A percentile compares a stretch with the other conserved stretches of the same genome.
These are phyloP conservation scores for Sporothrix protearum DNA, from an alignment of 2,329 filamentous ascomycete genomes.

Conservation along the genomic window DNA sequence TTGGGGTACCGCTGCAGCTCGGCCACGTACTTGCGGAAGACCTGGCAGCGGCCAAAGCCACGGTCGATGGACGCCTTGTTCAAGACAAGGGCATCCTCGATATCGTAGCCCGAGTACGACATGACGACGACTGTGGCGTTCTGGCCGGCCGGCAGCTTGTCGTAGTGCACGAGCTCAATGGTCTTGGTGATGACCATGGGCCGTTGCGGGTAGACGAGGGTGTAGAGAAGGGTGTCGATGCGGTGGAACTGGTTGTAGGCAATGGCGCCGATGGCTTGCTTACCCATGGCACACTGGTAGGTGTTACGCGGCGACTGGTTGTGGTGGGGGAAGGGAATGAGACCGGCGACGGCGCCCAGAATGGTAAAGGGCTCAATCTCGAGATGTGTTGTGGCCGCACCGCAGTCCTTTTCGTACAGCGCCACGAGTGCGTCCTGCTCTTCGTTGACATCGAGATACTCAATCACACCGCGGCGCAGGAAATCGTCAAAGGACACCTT, in stretches of 20 bases:
- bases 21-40: conserved; percentile 91
- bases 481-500: conserved; percentile 93
- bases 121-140: conserved; percentile 98
- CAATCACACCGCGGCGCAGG: conserved; percentile 80
- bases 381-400: conserved; percentile 80
- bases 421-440: conserved; percentile 95
- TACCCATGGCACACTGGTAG: conserved; percentile 99
- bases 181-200: conserved; percentile 97
- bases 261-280: conserved; percentile 98
- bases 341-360: conserved; percentile 86
- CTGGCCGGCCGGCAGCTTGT: conserved; percentile 93
- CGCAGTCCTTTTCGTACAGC: conserved; percentile 81
- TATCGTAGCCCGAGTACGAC: conserved; percentile 99
- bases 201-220: conserved; percentile 95
- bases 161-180: conserved; percentile 94
- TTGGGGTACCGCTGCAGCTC: conserved; percentile 88
- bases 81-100: conserved; percentile 92
- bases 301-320: conserved; percentile 98
- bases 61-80: conserved; percentile 96
- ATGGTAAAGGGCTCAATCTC: conserved; percentile 99
- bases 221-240: conserved; percentile 92
- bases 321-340: conserved; percentile 97
- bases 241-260: conserved; percentile 97
- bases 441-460: conserved; percentile 97
- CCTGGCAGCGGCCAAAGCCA: conserved; percentile 93